Evolutionary conservation across 306 rosid species (phyloP).

Genomic region (Pueraria montana): DNA sequence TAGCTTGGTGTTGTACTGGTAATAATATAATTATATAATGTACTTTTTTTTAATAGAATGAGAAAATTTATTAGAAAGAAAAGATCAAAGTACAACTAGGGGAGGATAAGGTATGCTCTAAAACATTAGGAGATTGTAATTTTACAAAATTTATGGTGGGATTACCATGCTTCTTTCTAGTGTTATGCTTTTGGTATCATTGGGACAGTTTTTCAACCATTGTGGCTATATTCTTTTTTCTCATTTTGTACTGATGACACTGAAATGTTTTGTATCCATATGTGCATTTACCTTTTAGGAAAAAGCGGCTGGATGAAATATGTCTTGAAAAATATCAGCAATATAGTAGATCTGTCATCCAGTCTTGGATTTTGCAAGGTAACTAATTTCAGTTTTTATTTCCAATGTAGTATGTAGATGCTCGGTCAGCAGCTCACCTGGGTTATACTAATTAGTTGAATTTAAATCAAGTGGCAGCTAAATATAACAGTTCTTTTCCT

Average conservation of each 20-base stretch:
- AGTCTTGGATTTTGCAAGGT: too few relatives aligned
- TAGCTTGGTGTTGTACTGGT: too few relatives aligned
- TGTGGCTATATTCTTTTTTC: background rate
- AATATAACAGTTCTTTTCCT: too few relatives aligned
- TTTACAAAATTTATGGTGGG: too few relatives aligned
- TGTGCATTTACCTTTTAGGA: conserved; percentile 57
- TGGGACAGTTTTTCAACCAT: background rate
- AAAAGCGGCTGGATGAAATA: conserved; percentile 82
- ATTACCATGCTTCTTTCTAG: background rate
- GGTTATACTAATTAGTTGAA: too few relatives aligned
- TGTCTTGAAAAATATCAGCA: conserved; percentile 88
- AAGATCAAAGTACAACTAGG: conserved; percentile 1
- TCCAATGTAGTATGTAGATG: too few relatives aligned
- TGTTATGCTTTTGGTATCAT: too few relatives aligned
- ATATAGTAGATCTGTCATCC: too few relatives aligned
- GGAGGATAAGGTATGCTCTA: conserved; percentile 8
- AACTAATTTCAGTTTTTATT: too few relatives aligned
- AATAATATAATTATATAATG: background rate
- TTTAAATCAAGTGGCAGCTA: too few relatives aligned
- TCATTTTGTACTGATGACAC: background rate
- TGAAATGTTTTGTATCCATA: conserved; percentile 22
- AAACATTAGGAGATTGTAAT: too few relatives aligned
- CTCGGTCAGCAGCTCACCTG: too few relatives aligned
- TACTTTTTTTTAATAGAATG: background rate
- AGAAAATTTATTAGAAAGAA: background rate